These are phyloP conservation scores for Cichorium intybus DNA, from an alignment of 140 eudicot species.

Conservation along the genomic window DNA sequence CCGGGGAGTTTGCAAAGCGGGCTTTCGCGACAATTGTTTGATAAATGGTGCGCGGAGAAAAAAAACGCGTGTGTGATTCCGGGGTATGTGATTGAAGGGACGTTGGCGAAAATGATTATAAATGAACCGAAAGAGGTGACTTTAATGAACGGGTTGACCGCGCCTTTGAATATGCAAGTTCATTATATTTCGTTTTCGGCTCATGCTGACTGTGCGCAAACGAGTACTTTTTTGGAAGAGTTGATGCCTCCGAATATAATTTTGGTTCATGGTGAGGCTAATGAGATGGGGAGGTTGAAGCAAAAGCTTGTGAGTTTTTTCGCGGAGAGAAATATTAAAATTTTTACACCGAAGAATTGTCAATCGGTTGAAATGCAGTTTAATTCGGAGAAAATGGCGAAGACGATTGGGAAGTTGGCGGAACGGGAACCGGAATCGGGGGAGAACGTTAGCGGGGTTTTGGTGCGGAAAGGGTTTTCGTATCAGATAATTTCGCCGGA, in stretches of 20 bases:
- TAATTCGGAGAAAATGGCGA: slow-evolving; percentile 89
- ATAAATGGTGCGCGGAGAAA: slow-evolving; percentile 90
- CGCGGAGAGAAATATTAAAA: slow-evolving; percentile 74
- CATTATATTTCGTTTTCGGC: slow-evolving; percentile 96
- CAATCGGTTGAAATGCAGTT: slow-evolving; percentile 91
- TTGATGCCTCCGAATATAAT: slow-evolving; percentile 96
- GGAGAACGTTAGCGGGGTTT: slow-evolving; percentile 73
- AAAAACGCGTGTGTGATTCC: slow-evolving; percentile 88
- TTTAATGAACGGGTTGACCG: slow-evolving; percentile 78
- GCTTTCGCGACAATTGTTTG: slow-evolving; percentile 85
- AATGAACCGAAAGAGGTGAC: slow-evolving; percentile 94
- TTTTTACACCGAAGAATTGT: slow-evolving; percentile 86
- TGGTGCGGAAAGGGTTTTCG: slow-evolving; percentile 89
- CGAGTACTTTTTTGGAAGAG: slow-evolving; percentile 84
- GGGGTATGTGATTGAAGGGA: slow-evolving; percentile 89
- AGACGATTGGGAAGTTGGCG: slow-evolving; percentile 82
- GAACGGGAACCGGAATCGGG: slow-evolving; percentile 76
- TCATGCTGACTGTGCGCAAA: slow-evolving; percentile 90
- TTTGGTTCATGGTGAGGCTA: slow-evolving; percentile 92
- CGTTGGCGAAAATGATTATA: slow-evolving; percentile 76
- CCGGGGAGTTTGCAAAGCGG: slow-evolving; percentile 97
- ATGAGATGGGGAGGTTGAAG: slow-evolving; percentile 91
- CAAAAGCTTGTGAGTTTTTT: slow-evolving; percentile 70
- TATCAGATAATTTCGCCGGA: slow-evolving; percentile 92
- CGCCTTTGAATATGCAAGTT: slow-evolving; percentile 88